phyloP scores from a whole-genome alignment of 2,329 filamentous ascomycete genomes.

The Metarhizium anisopliae region DNA sequence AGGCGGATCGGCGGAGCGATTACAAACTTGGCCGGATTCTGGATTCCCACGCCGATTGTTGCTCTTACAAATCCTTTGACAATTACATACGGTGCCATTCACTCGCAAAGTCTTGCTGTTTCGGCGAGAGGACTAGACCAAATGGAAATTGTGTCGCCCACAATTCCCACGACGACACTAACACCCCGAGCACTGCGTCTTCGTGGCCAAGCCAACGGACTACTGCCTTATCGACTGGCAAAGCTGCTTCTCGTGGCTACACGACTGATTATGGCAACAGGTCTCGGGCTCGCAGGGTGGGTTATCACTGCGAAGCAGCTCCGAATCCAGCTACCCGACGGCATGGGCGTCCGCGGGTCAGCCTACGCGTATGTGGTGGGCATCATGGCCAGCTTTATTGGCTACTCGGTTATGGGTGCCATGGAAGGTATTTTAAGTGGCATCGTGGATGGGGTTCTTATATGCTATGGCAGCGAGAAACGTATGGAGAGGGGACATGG shows the following conservation, averaged over 20 bases:
- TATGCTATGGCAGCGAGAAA: conserved; percentile 91
- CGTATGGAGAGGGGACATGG: conserved; percentile 57
- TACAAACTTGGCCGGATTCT: conserved; percentile 64
- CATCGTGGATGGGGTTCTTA: conserved; percentile 78
- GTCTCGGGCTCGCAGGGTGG: conserved; percentile 92
- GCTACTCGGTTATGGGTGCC: conserved; percentile 84
- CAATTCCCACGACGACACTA: conserved; percentile 64
- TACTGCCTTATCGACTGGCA: conserved; percentile 83
- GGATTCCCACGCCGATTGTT: conserved; percentile 78
- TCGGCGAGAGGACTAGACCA: conserved; percentile 74
- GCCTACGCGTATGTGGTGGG: conserved; percentile 93
- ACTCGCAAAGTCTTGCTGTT: conserved; percentile 71
- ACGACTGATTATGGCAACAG: conserved; percentile 81
- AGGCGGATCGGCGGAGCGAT: conserved; percentile 56
- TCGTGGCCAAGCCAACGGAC: conserved; percentile 36
- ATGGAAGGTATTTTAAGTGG: conserved; percentile 84
- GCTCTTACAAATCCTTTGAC: conserved; percentile 85
- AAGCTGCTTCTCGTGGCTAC: conserved; percentile 89
- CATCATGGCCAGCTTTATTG: conserved; percentile 85
- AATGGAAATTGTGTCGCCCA: conserved; percentile 69
- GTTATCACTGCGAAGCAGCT: conserved; percentile 81
- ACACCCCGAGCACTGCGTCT: conserved; percentile 44
- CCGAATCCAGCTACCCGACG: conserved; percentile 46
- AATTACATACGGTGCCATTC: conserved; percentile 87
- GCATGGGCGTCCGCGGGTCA: conserved; percentile 59